These are phyloP conservation scores for Phytophthora pluvialis DNA, from an alignment of 352 stramenopile genomes.

Conservation along the genomic window DNA sequence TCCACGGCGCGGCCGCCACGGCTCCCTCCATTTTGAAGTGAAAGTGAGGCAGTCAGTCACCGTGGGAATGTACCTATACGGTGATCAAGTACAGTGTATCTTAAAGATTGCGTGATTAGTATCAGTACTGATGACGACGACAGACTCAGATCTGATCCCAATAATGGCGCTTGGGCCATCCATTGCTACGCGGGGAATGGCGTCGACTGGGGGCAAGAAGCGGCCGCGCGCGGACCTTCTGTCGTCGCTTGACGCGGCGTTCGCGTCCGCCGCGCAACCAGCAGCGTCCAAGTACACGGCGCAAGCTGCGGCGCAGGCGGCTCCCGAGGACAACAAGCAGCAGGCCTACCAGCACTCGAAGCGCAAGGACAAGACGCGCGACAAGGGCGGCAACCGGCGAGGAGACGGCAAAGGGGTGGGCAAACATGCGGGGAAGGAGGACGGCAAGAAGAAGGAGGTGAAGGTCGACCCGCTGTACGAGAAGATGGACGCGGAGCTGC, in stretches of 20 bases:
- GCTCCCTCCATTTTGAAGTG: slow-evolving; percentile 33
- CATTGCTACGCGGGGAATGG: slow-evolving; percentile 5
- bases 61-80: slow-evolving; percentile 13
- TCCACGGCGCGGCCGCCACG: slow-evolving; percentile 25
- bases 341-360: slow-evolving; percentile 79
- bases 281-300: slow-evolving; percentile 73
- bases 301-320: slow-evolving; percentile 55
- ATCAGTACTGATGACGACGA: slow-evolving; percentile 4
- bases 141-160: slow-evolving; percentile 28
- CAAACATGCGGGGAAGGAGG: slow-evolving; percentile 5
- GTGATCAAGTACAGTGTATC: slow-evolving; percentile 1
- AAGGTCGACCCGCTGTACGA: slow-evolving; percentile 59
- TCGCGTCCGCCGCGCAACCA: slow-evolving; percentile 44
- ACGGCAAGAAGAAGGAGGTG: slow-evolving; percentile 10
- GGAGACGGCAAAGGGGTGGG: slow-evolving; percentile 7
- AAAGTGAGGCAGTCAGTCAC: slow-evolving; percentile 19
- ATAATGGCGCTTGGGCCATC: slow-evolving; percentile 6
- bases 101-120: slow-evolving; percentile 24
- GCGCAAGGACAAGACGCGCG: slow-evolving; percentile 38
- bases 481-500: slow-evolving; percentile 52
- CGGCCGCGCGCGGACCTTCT: slow-evolving; percentile 73
- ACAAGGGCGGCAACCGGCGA: slow-evolving; percentile 14
- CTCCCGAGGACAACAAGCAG: slow-evolving; percentile 43
- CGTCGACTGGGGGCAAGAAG: slow-evolving; percentile 52
- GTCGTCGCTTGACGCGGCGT: slow-evolving; percentile 77